Evolutionary conservation across 345 rosid species (phyloP).

Genomic region (Pugionium cornutum): DNA sequence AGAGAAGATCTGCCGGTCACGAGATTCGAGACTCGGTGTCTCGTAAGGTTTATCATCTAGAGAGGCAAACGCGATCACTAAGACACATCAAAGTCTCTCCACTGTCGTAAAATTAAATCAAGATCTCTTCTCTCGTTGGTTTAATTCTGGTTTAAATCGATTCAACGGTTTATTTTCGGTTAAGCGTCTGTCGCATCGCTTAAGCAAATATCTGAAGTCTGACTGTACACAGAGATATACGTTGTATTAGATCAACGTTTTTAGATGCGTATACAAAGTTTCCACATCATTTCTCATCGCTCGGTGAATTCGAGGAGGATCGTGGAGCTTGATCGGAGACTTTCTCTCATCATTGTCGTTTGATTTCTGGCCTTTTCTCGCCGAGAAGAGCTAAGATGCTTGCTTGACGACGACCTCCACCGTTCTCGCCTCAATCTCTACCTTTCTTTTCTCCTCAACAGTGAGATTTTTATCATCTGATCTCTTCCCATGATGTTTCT

Average conservation of each 20-base stretch:
- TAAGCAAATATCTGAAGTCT: conserved; percentile 31
- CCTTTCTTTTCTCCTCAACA: conserved; percentile 5
- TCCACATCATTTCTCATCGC: conserved; percentile 30
- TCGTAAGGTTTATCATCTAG: conserved; percentile 30
- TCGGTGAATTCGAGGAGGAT: conserved; percentile 32
- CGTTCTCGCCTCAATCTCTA: conserved; percentile 17
- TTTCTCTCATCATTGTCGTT: conserved; percentile 5
- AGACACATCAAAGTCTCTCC: conserved; percentile 15
- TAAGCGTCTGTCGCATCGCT: neutral
- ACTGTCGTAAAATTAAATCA: neutral
- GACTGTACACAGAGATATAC: conserved; percentile 25
- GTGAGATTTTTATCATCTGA: conserved; percentile 20
- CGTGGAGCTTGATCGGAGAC: conserved; percentile 10
- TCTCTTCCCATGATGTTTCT: conserved; percentile 1
- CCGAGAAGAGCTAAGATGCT: conserved; percentile 29
- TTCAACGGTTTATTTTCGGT: conserved; percentile 25
- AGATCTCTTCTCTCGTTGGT: conserved; percentile 2
- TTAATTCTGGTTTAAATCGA: conserved; percentile 3
- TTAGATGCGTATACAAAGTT: conserved; percentile 36
- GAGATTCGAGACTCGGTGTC: conserved; percentile 43
- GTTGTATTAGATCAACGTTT: conserved; percentile 29
- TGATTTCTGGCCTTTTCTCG: neutral
- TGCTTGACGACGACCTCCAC: conserved; percentile 26
- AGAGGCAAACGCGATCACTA: neutral
- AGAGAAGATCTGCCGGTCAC: conserved; percentile 35